Evolutionary conservation across 116 monocot genomes (phyloP).

Genomic region (Posidonia oceanica): DNA sequence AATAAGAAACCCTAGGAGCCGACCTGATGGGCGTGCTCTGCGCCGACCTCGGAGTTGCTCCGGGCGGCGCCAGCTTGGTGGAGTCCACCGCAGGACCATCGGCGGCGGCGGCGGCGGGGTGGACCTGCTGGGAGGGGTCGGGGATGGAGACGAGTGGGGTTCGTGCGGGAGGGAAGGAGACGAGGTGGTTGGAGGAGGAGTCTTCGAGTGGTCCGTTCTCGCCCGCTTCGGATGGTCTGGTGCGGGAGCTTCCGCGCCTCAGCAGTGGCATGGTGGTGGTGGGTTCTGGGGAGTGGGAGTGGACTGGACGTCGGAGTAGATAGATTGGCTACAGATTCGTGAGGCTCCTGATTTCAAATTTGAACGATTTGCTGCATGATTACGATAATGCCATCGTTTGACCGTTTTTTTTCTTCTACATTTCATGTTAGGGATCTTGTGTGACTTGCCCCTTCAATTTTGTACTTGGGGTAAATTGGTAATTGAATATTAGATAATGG

Average conservation of each 20-base stretch:
- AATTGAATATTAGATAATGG: no score
- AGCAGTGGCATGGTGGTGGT: constrained; percentile 2
- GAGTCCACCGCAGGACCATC: not conserved
- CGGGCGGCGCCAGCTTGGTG: not conserved
- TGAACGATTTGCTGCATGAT: not conserved
- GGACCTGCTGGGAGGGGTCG: constrained; percentile 21
- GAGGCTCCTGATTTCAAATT: not conserved
- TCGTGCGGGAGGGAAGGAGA: constrained; percentile 17
- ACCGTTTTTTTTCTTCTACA: no score
- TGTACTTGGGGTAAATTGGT: no score
- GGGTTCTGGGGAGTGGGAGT: not conserved
- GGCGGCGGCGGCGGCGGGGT: no score
- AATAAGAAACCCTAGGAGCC: constrained; percentile 9
- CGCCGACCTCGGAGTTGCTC: constrained; percentile 21
- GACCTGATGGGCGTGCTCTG: constrained; percentile 24
- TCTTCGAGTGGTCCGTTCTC: constrained; percentile 30
- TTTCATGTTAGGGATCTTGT: no score
- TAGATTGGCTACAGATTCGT: not conserved
- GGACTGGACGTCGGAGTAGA: not conserved
- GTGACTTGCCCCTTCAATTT: no score
- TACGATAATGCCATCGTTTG: not conserved
- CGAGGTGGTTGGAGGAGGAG: not conserved
- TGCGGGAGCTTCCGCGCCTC: constrained; percentile 3
- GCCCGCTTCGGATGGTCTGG: constrained; percentile 13
- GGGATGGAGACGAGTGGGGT: constrained; percentile 42